Conservation (phyloP, 345 rosid genomes). For the Citrus reticulata region DNA sequence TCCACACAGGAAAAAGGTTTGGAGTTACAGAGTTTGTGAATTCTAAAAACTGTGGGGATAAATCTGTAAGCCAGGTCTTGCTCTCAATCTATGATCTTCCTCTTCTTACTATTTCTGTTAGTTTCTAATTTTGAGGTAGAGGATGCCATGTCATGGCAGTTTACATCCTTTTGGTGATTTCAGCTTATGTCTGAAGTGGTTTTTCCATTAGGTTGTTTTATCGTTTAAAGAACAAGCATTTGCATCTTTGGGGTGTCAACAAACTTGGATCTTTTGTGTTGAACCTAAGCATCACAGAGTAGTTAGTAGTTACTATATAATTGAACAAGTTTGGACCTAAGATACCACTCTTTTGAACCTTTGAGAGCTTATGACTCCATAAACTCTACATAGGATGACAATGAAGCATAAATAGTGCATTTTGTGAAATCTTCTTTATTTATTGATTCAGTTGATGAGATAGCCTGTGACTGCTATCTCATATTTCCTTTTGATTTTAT, state of each 20-base stretch:
- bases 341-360: background rate
- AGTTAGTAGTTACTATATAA: background rate
- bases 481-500: background rate
- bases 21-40: conserved; percentile 76
- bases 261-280: background rate
- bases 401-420: background rate
- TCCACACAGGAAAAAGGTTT: conserved; percentile 50
- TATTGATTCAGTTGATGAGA: background rate
- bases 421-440: background rate
- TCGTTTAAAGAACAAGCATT: too few species aligned
- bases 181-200: background rate
- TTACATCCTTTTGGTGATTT: background rate
- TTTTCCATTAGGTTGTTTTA: background rate
- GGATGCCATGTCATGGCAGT: background rate
- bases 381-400: background rate
- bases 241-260: background rate
- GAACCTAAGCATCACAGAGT: too few species aligned
- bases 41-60: conserved; percentile 40
- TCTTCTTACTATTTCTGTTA: background rate
- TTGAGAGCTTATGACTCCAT: background rate
- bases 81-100: background rate
- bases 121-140: background rate
- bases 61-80: conserved; percentile 59
- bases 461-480: background rate
- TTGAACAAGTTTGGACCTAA: background rate